A percentile compares a stretch with the other conserved stretches of the same genome.
These are phyloP conservation scores for Begonia loranthoides DNA, from an alignment of 306 rosid species.

Conservation along the genomic window DNA sequence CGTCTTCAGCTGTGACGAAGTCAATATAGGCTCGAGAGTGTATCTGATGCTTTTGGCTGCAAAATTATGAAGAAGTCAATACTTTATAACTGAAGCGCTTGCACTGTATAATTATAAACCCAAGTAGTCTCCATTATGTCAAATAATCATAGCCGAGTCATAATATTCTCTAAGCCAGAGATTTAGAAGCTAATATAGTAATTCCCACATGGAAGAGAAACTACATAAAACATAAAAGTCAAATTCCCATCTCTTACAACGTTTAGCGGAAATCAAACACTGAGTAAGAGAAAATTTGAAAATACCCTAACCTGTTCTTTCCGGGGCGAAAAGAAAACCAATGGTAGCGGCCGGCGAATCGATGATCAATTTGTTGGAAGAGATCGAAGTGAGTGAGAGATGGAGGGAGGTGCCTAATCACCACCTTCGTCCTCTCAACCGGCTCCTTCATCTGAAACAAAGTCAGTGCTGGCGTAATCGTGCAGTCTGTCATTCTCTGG, in stretches of 20 bases:
- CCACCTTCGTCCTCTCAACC: conserved; percentile 57
- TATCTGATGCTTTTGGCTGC: conserved; percentile 68
- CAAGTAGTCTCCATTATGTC: too few species aligned
- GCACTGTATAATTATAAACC: too few species aligned
- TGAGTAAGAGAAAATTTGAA: too few species aligned
- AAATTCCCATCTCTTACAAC: neutral
- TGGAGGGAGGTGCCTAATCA: conserved; percentile 82
- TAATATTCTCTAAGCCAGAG: too few species aligned
- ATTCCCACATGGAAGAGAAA: too few species aligned
- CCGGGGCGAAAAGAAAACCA: conserved; percentile 70
- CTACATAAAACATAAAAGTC: neutral
- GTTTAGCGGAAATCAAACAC: neutral
- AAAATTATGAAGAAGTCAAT: conserved; percentile 5
- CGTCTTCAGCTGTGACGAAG: conserved; percentile 61
- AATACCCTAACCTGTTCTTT: conserved; percentile 34
- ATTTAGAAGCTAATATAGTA: too few species aligned
- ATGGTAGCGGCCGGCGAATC: conserved; percentile 52
- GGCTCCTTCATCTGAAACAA: conserved; percentile 39
- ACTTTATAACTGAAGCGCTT: too few species aligned
- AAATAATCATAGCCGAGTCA: too few species aligned
- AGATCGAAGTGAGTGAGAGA: conserved; percentile 76
- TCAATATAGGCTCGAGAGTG: conserved; percentile 77
- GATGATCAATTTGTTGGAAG: conserved; percentile 50
- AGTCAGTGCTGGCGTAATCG: too few species aligned
- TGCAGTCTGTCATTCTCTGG: neutral